Evolutionary conservation across 2,329 filamentous ascomycete species (phyloP), one percentile per base, ranked within the genome.

Genomic region (Colletotrichum plurivorum): DNA sequence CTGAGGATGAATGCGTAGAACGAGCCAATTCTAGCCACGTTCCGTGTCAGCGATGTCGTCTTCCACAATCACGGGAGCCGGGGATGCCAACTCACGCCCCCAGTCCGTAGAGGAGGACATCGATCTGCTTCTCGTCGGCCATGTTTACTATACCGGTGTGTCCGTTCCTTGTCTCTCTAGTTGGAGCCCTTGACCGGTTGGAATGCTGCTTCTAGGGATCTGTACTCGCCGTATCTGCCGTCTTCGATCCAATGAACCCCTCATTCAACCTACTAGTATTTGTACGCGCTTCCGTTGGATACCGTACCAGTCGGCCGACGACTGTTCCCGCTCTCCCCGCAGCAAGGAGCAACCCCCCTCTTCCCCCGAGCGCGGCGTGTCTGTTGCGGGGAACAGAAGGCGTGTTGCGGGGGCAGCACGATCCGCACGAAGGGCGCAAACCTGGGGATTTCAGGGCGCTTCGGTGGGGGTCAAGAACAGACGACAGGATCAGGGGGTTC

Each of bases 1-100:
- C 79, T 82, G 0, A 88, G 73, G 43, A 89, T 83, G 67, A 88
- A 89, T 8, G 85, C 84, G 72, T 89, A 89, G 71, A 89, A 89
- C 2, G 85, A 87, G 31, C 87, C 87, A 59, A 89, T 88, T 0
- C 86, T 88, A 53, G 5, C 7, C 39, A 1, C 55, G 7, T 36
- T 5, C 16, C 18, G 4, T 8, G 55, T 69, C 55, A 69, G 31
- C 31, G 31, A 36, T 5, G 49, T 13, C 36, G 39, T 20, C 13
- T 54, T n/a, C n/a, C 16, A 10, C n/a, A 49, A 10, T 51, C 9
- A 18, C 3, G 9, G 27, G 52, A 6, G 2, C 13, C 18, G 1
- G 31, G 2, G 9, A 22, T 25, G n/a, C 5, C 20, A 20, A 81
- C 84, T 76, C 74, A 88, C 85, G 86, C 86, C 72, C 86, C 85